These are phyloP conservation scores for Suhomyces tanzawaensis DNA, from an alignment of 805 yeast species.

Conservation along the genomic window DNA sequence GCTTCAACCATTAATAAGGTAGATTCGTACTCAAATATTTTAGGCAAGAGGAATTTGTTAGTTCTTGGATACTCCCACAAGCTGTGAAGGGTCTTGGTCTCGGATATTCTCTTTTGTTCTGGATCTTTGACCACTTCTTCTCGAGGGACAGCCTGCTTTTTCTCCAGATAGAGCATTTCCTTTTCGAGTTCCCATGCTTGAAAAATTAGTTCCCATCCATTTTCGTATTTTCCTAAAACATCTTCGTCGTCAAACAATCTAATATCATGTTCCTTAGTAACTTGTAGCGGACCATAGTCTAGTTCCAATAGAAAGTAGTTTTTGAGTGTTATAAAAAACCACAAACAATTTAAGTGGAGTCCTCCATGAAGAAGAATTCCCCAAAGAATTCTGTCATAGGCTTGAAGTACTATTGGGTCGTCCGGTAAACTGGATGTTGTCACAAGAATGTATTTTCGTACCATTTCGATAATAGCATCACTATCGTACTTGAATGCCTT, in stretches of 20 bases:
- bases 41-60: conserved; percentile 19
- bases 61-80: conserved; percentile 16
- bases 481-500: conserved; percentile 10
- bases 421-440: conserved; percentile 28
- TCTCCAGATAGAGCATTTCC: not conserved
- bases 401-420: conserved; percentile 31
- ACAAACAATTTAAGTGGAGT: conserved; percentile 37
- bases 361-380: conserved; percentile 46
- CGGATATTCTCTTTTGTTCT: not conserved
- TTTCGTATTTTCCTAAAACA: conserved; percentile 11
- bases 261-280: conserved; percentile 28
- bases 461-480: conserved; percentile 29
- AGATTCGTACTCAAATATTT: conserved; percentile 15
- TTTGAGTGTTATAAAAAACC: conserved; percentile 41
- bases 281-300: conserved; percentile 21
- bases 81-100: not conserved
- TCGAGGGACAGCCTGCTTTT: too few relatives aligned
- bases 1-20: conserved; percentile 18
- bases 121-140: not conserved
- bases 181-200: conserved; percentile 11
- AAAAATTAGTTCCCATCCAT: conserved; percentile 17
- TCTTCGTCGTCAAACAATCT: conserved; percentile 12
- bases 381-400: conserved; percentile 41
- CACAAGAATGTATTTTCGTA: conserved; percentile 38
- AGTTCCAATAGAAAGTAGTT: conserved; percentile 22